Evolutionary conservation across 208 protist genomes (phyloP), one percentile per base, ranked within the genome.

Genomic region (Acanthamoeba castellanii): DNA sequence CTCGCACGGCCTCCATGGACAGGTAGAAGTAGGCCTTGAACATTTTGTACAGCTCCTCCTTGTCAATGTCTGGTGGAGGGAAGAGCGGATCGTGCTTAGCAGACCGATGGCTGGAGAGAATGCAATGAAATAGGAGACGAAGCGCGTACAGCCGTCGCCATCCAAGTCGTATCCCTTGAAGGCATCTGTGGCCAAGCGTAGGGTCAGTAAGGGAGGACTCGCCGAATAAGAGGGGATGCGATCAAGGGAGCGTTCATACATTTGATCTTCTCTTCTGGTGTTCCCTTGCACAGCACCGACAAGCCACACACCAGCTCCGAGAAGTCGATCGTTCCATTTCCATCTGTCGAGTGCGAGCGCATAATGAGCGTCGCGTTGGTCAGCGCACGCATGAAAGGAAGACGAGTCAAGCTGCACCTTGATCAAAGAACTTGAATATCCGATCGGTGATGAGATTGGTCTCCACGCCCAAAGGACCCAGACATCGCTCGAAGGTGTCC

Each of bases 401-500:
- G n/a, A 20, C 4, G 7, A n/a, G 30, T 18, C 27, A 50, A 3
- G 74, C 90, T 37, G 52, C 27, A 50, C 94, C 95, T 82, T 96
- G 95, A 57, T 96, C 95, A 74, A 96, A 96, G 74, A 96, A 96
- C 18, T 76, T 93, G 70, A 95, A 96, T 7, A 96, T 96, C n/a
- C 95, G 70, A 47, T 96, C 95, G 45, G 95, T 96, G 68, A 96
- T 91, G 27, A 96, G 61, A 57, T 96, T 96, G 25, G 45, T 55
- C 57, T 94, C 95, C 3, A 96, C 93, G 9, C 95, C 95, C n/a
- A 96, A 55, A 9, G 95, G 95, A 7, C 95, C 95, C 5, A 96
- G 89, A 81, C 95, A 96, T 59, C 81, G 74, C 85, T 96, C 95
- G 91, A 96, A 96, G 30, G 93, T 95, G 22, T 57, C 64, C 81